These are phyloP conservation scores for Trichoderma afroharzianum DNA, from an alignment of 2,329 filamentous ascomycete species.

Conservation along the genomic window DNA sequence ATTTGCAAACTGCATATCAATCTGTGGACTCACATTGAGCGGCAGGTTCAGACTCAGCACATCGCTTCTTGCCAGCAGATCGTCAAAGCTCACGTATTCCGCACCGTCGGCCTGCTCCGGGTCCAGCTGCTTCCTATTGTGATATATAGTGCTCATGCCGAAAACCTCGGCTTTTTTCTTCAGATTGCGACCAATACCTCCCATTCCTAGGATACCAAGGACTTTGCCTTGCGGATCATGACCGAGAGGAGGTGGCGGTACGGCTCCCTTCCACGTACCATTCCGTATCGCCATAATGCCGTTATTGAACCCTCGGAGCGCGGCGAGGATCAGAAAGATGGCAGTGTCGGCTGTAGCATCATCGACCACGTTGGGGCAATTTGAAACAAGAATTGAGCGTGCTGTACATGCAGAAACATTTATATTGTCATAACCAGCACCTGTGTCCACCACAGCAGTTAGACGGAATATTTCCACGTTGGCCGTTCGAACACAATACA, in stretches of 20 bases:
- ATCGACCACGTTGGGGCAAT: conserved; percentile 49
- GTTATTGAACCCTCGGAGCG: conserved; percentile 42
- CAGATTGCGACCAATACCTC: conserved; percentile 41
- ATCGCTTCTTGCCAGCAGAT: conserved; percentile 39
- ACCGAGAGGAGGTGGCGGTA: conserved; percentile 27
- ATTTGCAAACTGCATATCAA: not conserved
- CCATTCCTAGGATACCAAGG: conserved; percentile 48
- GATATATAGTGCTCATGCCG: conserved; percentile 42
- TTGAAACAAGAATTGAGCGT: conserved; percentile 39
- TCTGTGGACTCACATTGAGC: not conserved
- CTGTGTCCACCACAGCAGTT: not conserved
- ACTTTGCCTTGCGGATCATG: conserved; percentile 42
- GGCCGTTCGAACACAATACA: not conserved
- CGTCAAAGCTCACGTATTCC: conserved; percentile 36
- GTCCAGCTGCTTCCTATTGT: conserved; percentile 37
- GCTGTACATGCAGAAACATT: not conserved
- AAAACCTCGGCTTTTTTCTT: conserved; percentile 39
- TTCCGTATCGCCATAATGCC: conserved; percentile 36
- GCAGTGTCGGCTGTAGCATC: conserved; percentile 52
- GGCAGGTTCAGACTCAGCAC: conserved; percentile 36
- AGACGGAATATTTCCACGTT: not conserved
- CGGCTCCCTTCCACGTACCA: conserved; percentile 36
- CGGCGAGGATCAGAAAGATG: conserved; percentile 31
- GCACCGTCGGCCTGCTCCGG: conserved; percentile 34
- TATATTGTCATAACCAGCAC: not conserved